phyloP scores from a whole-genome alignment of 2,329 filamentous ascomycete species.

The Aspergillus brunneoviolaceus region DNA sequence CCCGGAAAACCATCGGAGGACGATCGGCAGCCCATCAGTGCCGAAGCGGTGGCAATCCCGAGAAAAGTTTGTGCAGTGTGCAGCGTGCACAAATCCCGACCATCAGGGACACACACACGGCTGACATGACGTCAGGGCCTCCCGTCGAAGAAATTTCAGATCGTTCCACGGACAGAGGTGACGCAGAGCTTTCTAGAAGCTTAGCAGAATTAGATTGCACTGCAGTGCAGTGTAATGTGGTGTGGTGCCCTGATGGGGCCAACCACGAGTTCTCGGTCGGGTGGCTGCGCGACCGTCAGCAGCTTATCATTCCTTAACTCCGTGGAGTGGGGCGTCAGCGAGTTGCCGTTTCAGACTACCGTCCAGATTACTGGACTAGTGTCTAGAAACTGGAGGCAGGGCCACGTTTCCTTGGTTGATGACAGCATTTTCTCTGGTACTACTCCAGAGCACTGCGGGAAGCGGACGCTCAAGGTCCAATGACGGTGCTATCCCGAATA shows the following conservation, averaged over 20 bases:
- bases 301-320: constrained; percentile 5
- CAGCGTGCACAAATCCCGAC: too few relatives aligned
- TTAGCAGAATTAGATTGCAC: background rate
- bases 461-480: background rate
- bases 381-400: background rate
- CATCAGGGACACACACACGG: background rate
- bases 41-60: background rate
- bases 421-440: background rate
- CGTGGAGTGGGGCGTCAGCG: constrained; percentile 2
- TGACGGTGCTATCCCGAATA: background rate
- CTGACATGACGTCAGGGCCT: background rate
- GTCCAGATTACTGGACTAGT: too few relatives aligned
- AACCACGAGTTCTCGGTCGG: background rate
- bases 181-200: background rate
- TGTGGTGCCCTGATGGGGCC: background rate
- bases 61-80: background rate
- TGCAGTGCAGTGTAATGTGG: background rate
- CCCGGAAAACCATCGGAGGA: background rate
- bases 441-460: background rate
- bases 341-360: background rate
- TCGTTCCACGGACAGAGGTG: too few relatives aligned
- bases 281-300: background rate
- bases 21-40: background rate
- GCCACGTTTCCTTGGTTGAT: background rate
- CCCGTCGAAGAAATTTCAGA: background rate